Base-by-base conservation (phyloP, 1,139 yeast species). In the Wickerhamomyces sp. region DNA sequence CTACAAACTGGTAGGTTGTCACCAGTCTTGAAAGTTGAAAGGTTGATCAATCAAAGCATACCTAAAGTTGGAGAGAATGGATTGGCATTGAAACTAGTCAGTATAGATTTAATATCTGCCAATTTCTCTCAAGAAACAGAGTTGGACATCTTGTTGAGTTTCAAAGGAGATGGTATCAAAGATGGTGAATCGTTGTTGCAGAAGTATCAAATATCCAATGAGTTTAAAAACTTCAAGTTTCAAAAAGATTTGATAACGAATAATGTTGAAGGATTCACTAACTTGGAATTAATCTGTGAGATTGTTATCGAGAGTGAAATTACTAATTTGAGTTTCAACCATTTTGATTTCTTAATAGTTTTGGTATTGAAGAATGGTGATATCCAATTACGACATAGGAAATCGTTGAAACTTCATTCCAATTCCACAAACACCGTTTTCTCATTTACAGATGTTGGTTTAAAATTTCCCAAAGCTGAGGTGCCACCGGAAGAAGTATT, bases 401-500 rank as follows among this genome's bases (percentile, higher is more conserved):
- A 48, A 10, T 49, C 57, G 4, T 52, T 70, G 28, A 40, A 40
- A 12, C 14, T 45, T 1, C 45, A 40, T 15, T 27, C 38, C 3
- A 33, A 41, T 4, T 23, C 41, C 8, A 31, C 37, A 12, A 29
- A 46, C 1, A 46, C 63, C 0, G 63, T 78, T 1, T 52, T 67
- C 4, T 62, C 75, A 1, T 52, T 80, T 10, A 61, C 70, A 22
- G 86, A 81, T 46, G 68, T 74, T 7, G 89, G 89, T 0, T 81
- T 70, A 47, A 55, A 59, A 23, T 66, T 77, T 32, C 71, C 76
- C 0, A 39, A 40, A 36, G 51, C 58, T n/a, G 39, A 39, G 0
- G 40, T 52, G 16, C 54, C 52, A 16, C 70, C 75, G 1, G 49
- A 66, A 14, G 55, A 66, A 16, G 51, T 69, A 22, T 64, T 73